Evolutionary conservation across 306 rosid species (phyloP), one percentile per base, ranked within the genome.

Genomic region (Trifolium dubium): DNA sequence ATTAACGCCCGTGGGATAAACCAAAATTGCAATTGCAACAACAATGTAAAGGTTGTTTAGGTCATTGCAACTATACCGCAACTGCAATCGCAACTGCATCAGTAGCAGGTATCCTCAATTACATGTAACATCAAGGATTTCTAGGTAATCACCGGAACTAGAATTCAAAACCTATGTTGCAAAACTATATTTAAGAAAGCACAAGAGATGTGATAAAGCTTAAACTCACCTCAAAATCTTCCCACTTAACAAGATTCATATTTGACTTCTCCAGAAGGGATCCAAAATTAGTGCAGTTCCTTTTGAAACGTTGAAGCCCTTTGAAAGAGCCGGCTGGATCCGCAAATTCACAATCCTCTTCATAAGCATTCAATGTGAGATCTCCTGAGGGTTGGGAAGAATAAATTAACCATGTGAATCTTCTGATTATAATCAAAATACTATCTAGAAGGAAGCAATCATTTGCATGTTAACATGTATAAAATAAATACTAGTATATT

Each of bases 241-340:
- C 98, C 98, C 98, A 93, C 74, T 93, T 91, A 86, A 86, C 84
- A 19, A 93, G 97, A 77, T 93, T 86, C 98, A 89, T 93, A 78
- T 84, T 83, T 40, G 97, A 93, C 77, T 85, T 91, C 59, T 75
- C 86, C 51, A 91, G 62, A 69, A 93, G 98, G 50, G 91, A 91
- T 55, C 98, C 98, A 65, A 93, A 93, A 69, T 93, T 93, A 28
- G 97, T 83, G 79, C 98, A 91, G 83, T 93, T 93, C 86, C 97
- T 91, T 83, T 93, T 91, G 83, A 93, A 93, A 62, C 97, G 93
- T 28, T 63, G 89, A 75, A 93, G 96, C 70, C 98, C 98, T 85
- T 79, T 88, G 81, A 93, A 93, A 53, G 97, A 93, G 18, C 96
- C 93, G 7, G 98, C 98, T 6, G 98, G 97, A 70, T 93, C 98